A percentile compares a stretch with the other conserved stretches of the same genome.
These are phyloP conservation scores for Aspergillus carbonarius DNA, from an alignment of 2,329 filamentous ascomycete species.

Conservation along the genomic window DNA sequence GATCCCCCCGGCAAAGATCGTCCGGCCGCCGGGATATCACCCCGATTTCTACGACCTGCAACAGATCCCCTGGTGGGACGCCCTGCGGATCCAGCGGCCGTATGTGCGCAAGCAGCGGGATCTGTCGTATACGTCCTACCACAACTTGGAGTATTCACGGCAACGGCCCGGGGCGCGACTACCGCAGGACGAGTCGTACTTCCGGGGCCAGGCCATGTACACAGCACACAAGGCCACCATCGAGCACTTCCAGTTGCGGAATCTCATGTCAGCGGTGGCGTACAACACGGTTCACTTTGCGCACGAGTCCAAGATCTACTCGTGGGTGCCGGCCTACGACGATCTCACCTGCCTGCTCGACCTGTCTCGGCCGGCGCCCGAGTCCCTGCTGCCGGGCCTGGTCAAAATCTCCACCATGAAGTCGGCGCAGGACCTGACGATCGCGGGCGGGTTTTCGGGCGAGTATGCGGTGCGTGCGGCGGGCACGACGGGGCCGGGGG, in stretches of 20 bases:
- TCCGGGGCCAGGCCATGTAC: constrained; percentile 51
- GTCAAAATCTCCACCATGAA: constrained; percentile 56
- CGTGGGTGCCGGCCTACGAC: constrained; percentile 49
- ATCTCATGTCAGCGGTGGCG: constrained; percentile 55
- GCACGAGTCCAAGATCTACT: constrained; percentile 47
- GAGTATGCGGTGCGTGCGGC: constrained; percentile 55
- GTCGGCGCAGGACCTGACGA: constrained; percentile 49
- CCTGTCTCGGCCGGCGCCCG: constrained; percentile 42
- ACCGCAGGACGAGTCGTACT: constrained; percentile 46
- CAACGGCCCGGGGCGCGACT: constrained; percentile 29
- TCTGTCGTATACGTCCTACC: constrained; percentile 43
- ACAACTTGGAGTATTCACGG: constrained; percentile 36
- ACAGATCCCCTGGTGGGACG: constrained; percentile 43
- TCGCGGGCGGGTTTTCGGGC: constrained; percentile 58
- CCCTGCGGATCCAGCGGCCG: constrained; percentile 35
- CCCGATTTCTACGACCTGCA: constrained; percentile 40
- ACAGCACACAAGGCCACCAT: constrained; percentile 51
- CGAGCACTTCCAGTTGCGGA: constrained; percentile 60
- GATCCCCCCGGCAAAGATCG: constrained; percentile 32
- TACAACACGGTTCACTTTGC: constrained; percentile 58
- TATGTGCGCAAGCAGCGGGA: constrained; percentile 41
- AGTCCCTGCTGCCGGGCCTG: constrained; percentile 35
- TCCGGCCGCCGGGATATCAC: constrained; percentile 30
- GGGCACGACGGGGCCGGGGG: constrained; percentile 31
- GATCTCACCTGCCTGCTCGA: constrained; percentile 49